Evolutionary conservation across 148 eudicot genomes (phyloP), one percentile per base, ranked within the genome.

Genomic region (Rhododendron simsii): DNA sequence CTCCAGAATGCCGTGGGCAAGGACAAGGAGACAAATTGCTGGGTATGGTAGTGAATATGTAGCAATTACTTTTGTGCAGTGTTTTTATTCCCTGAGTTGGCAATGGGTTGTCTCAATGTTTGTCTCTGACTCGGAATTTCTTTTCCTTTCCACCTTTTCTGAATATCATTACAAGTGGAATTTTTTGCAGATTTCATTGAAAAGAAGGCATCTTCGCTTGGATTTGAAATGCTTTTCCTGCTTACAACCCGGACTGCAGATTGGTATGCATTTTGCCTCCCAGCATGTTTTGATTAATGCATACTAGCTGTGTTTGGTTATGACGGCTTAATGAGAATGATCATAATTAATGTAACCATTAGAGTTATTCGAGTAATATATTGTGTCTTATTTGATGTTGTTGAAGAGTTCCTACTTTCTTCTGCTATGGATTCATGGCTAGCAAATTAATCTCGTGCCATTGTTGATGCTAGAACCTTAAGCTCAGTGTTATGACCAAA

Each of bases 11-110:
- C 86, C 98, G 98, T 76, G 98, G 96, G 73, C 98, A 95, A 91
- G 98, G 99, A 83, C 98, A 93, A 88, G 99, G 99, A 83, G 99
- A 97, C 88, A 95, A 95, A 88, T 90, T 97, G 83, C 93, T 97
- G 73, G 99, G 99, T 97, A 93, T 23, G 82, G 51, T 65, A 12
- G 10, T 35, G 28, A 75, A 44, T 5, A 26, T 28, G 8, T 81
- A 21, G 28, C 21, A 13, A 21, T 82, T 41, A 33, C 83, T 61
- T 6, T 41, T 53, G n/a, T 41, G 30, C 33, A 5, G 53, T 28
- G 23, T 41, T 39, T 12, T 63, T 82, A 41, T 61, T 63, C 21
- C 23, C 16, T 18, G 28, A 51, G 10, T 30, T 41, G 21, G 45
- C 3, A 15, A 33, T 81, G 67, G 23, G 16, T 53, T 81, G 83